phyloP scores from a whole-genome alignment of 495 filamentous ascomycete genomes.

The Penicillium pancosmium region DNA sequence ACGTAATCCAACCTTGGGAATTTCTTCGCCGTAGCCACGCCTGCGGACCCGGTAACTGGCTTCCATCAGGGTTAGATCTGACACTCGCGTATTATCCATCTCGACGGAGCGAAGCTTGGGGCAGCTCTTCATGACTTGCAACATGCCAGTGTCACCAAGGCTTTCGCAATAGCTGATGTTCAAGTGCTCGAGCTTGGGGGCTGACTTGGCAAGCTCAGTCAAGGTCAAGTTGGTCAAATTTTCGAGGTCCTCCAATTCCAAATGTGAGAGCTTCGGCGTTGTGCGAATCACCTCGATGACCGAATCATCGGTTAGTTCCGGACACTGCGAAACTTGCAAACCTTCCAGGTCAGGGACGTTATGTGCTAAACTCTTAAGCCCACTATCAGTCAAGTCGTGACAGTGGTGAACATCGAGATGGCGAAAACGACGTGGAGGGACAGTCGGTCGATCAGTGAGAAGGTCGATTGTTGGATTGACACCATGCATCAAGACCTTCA shows the following conservation, averaged over 20 bases:
- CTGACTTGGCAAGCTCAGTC: slow-evolving; percentile 70
- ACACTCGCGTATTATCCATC: slow-evolving; percentile 93
- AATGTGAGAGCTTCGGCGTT: slow-evolving; percentile 73
- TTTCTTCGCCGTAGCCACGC: slow-evolving; percentile 57
- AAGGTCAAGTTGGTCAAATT: slow-evolving; percentile 75
- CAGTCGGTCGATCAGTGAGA: slow-evolving; percentile 72
- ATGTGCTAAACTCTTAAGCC: slow-evolving; percentile 66
- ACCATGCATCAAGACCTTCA: slow-evolving; percentile 75
- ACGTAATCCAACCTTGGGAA: slow-evolving; percentile 65
- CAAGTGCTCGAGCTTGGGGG: slow-evolving; percentile 72
- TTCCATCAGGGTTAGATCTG: slow-evolving; percentile 85
- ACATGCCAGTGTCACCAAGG: slow-evolving; percentile 81
- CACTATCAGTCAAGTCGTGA: slow-evolving; percentile 66
- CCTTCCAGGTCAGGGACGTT: slow-evolving; percentile 82
- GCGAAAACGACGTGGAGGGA: slow-evolving; percentile 76
- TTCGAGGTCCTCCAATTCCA: slow-evolving; percentile 87
- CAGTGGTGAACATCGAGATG: slow-evolving; percentile 88
- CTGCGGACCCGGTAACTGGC: slow-evolving; percentile 74
- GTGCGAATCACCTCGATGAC: slow-evolving; percentile 74
- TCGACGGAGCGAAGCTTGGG: slow-evolving; percentile 68
- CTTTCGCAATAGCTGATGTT: slow-evolving; percentile 88
- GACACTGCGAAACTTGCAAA: slow-evolving; percentile 76
- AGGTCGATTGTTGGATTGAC: slow-evolving; percentile 73
- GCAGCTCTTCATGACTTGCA: slow-evolving; percentile 79
- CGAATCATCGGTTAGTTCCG: slow-evolving; percentile 69